phyloP scores from a whole-genome alignment of 352 stramenopile species.

The Phytophthora pisi region DNA sequence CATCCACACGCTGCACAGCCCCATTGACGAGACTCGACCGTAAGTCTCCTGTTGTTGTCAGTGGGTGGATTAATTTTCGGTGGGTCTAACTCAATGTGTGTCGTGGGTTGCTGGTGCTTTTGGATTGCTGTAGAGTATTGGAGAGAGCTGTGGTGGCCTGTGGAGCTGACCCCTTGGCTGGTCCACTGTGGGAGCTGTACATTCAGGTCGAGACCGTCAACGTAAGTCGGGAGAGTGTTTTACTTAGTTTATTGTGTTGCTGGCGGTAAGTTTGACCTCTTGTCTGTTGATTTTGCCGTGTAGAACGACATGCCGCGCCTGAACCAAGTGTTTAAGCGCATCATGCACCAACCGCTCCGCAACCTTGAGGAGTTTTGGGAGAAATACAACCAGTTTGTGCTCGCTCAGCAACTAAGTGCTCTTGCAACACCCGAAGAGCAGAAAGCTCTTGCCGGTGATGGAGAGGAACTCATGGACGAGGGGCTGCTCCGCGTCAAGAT shows the following conservation, averaged over 20 bases:
- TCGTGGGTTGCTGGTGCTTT: background rate
- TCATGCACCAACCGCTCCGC: constrained; percentile 70
- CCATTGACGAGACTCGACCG: constrained; percentile 68
- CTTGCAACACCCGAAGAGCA: constrained; percentile 71
- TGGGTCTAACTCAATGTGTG: constrained; percentile 11
- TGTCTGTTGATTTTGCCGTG: background rate
- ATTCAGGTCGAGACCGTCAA: constrained; percentile 82
- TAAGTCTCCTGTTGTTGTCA: constrained; percentile 25
- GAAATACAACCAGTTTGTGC: constrained; percentile 86
- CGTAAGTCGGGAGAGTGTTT: constrained; percentile 25
- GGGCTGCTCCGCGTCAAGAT: constrained; percentile 82
- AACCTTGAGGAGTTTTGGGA: constrained; percentile 88
- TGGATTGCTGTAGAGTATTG: constrained; percentile 37
- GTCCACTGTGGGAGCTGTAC: constrained; percentile 79
- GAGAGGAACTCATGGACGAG: constrained; percentile 79
- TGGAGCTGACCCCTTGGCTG: constrained; percentile 67
- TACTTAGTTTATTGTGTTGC: background rate
- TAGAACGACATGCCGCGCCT: constrained; percentile 84
- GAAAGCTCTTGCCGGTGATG: constrained; percentile 50
- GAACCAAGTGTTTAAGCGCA: constrained; percentile 83
- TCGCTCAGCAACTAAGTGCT: constrained; percentile 69
- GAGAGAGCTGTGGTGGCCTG: constrained; percentile 64
- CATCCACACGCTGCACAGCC: constrained; percentile 59
- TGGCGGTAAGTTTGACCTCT: background rate
- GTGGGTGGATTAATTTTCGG: background rate